Percentiles rank a stretch among this genome's conserved stretches.
Evolutionary conservation across 106 monocot genomes (phyloP).

Genomic region (Dioscorea alata): DNA sequence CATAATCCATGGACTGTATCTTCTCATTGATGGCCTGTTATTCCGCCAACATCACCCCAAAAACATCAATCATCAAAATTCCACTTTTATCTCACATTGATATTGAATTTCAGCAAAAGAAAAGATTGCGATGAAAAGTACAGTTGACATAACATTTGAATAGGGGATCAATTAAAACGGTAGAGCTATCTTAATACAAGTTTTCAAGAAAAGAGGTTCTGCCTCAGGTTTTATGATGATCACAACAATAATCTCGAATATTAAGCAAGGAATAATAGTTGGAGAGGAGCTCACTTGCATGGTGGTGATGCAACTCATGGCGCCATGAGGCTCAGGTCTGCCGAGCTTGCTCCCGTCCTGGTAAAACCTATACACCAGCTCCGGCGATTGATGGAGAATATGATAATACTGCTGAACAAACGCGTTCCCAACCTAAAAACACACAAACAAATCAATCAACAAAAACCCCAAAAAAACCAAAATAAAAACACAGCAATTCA

Average conservation of each 20-base stretch:
- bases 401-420: constrained; percentile 86
- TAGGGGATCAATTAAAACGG: too few species aligned
- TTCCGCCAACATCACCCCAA: too few species aligned
- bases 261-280: too few species aligned
- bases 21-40: constrained; percentile 75
- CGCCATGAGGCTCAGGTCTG: constrained; percentile 43
- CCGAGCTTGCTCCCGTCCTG: constrained; percentile 67
- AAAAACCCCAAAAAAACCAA: not conserved
- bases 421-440: constrained; percentile 54
- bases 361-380: constrained; percentile 66
- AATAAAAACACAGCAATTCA: not conserved
- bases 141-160: too few species aligned
- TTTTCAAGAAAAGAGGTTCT: too few species aligned
- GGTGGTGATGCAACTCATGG: constrained; percentile 54
- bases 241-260: too few species aligned
- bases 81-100: too few species aligned
- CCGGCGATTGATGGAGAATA: constrained; percentile 71
- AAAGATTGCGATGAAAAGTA: too few species aligned
- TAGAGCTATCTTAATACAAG: too few species aligned
- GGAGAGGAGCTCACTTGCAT: constrained; percentile 33
- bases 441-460: not conserved
- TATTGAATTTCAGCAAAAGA: too few species aligned
- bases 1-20: constrained; percentile 70
- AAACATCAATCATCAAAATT: too few species aligned
- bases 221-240: too few species aligned